Evolutionary conservation across 164 flowering plant genomes (phyloP), one percentile per base, ranked within the genome.

Genomic region (Vitis cinerea): DNA sequence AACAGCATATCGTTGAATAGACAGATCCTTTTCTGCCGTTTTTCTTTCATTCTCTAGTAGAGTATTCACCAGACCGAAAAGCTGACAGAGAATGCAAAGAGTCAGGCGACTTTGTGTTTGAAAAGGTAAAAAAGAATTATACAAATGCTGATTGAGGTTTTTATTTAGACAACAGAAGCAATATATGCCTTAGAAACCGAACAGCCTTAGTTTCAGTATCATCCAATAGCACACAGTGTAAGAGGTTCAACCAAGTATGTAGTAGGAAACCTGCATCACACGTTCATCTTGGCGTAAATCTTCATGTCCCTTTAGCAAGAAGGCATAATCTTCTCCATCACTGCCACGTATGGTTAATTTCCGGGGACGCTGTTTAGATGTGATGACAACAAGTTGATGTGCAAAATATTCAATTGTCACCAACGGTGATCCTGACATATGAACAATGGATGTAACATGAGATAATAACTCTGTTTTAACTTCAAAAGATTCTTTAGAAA

Each of bases 241-340:
- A 53, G 14, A 13, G 7, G n/a, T n/a, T 13, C n/a, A 5, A 53
- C n/a, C 56, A 19, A 47, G 12, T 9, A n/a, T 9, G 44, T 47
- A 72, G 17, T 31, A 47, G 11, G 44, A 52, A 13, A 95, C 99
- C 98, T 95, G 99, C 99, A 96, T 96, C 77, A 93, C 99, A 78
- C 99, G 97, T 74, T 96, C 99, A 85, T 96, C 99, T 83, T 96
- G 99, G 62, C 99, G 92, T 63, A 96, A 74, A 68, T 96, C 99
- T 77, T 96, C 99, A 77, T 96, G 99, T 23, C 99, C 99, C 80
- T 96, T 96, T 63, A 96, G 81, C 83, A 96, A 83, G 81, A 96
- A 96, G 68, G 98, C 88, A 82, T 90, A 81, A 60, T 96, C 97
- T 66, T 96, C 91, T 48, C 98, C 99, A 83, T 96, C 96, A 77